These are phyloP conservation scores for Chlorella sp. DNA, from an alignment of 139 green algal species.

Conservation along the genomic window DNA sequence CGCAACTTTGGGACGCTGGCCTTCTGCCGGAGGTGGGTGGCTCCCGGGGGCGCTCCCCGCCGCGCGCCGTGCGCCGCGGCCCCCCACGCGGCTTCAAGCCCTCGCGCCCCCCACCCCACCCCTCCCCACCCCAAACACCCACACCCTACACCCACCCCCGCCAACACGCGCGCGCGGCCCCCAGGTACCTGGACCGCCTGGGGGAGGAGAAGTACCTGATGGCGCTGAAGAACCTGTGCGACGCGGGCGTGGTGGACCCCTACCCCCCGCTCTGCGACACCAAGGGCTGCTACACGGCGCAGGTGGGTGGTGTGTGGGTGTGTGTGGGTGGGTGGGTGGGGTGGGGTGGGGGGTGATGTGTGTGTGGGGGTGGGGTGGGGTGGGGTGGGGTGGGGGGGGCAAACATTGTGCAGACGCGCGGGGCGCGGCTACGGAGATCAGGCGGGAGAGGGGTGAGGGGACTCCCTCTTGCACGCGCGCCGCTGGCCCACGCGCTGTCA, in stretches of 20 bases:
- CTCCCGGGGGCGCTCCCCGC: not conserved
- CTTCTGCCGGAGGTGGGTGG: conserved; percentile 86
- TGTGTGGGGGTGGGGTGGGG: not conserved
- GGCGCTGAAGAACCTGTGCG: conserved; percentile 97
- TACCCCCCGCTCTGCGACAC: conserved; percentile 95
- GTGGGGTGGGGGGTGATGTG: not conserved
- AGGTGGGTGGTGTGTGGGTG: not conserved
- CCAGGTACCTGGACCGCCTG: conserved; percentile 90
- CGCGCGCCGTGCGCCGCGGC: too few relatives aligned
- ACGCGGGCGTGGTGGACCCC: conserved; percentile 89
- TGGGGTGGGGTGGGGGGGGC: not conserved
- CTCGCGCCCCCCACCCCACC: too few relatives aligned
- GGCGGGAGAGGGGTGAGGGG: too few relatives aligned
- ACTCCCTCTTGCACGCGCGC: too few relatives aligned
- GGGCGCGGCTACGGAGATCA: too few relatives aligned
- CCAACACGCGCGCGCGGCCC: too few relatives aligned
- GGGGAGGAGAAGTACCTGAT: conserved; percentile 99
- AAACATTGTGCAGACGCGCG: too few relatives aligned
- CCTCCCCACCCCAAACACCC: too few relatives aligned
- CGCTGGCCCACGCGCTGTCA: too few relatives aligned
- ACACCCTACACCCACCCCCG: too few relatives aligned
- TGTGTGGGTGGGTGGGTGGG: not conserved
- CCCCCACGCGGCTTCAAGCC: too few relatives aligned
- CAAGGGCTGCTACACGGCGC: conserved; percentile 91
- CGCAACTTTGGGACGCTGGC: conserved; percentile 97